Base-by-base conservation (phyloP, 495 filamentous ascomycete genomes). In the Rostrohypoxylon terebratum region DNA sequence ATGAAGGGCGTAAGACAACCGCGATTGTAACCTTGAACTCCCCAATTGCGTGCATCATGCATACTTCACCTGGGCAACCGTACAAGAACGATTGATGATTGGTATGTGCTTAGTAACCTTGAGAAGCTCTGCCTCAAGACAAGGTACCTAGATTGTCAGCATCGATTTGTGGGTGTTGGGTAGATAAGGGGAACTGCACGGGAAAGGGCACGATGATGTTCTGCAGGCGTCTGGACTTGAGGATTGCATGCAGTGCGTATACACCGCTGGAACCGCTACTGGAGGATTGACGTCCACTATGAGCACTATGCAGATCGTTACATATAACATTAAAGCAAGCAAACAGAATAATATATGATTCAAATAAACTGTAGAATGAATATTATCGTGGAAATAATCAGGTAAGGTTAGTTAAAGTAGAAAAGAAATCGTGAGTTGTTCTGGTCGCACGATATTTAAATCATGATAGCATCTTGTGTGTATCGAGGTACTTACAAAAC, bases 1-100 rank as follows among this genome's bases (percentile, higher is more conserved):
- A 38, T 28, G 36, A 73, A 73, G 71, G 71, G 66, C 71, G 66
- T 50, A 57, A 58, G 57, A 66, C 23, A 44, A 48, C 25, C n/a
- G 28, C 51, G 28, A 54, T 33, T 63, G 69, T 21, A 54, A 68
- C 64, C 45, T 63, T 38, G 33, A 59, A 60, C 45, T 63, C 16
- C 10, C 48, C 31, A 16, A 28, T 33, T 45, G 33, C 59, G 59
- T 68, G 53, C 70, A 73, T 64, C 42, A 73, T 64, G 64, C 69
- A 60, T 31, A 66, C 13, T 36, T 68, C 51, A 59, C 63, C 68
- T 20, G 14, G 68, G 48, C 23, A 51, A 66, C 63, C 13, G 16
- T 18, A 31, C 16, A 16, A 25, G 16, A 38, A 18, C 20, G 23
- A 48, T 53, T 11, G 4, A 53, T 31, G 23, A 31, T 31, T 28